These are phyloP conservation scores for Globisporangium parvum DNA, from an alignment of 352 stramenopile genomes.

Conservation along the genomic window DNA sequence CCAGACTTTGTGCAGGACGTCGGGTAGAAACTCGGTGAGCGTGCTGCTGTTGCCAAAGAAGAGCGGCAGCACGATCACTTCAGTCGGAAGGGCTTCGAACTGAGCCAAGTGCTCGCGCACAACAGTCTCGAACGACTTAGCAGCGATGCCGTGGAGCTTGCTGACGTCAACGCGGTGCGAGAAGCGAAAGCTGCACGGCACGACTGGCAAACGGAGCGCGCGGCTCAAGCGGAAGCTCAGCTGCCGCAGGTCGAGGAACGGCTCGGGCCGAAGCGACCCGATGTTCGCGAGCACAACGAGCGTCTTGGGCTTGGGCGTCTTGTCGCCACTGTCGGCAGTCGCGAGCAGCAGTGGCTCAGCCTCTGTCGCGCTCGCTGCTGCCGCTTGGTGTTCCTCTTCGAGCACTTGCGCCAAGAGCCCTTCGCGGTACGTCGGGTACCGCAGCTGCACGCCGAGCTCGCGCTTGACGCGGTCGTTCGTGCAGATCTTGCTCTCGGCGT, in stretches of 20 bases:
- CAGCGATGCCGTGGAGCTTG: constrained; percentile 54
- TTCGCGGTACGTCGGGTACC: constrained; percentile 79
- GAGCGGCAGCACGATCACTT: constrained; percentile 62
- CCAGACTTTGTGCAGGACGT: constrained; percentile 47
- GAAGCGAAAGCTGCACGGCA: constrained; percentile 75
- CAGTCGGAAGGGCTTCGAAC: constrained; percentile 5
- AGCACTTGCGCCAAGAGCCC: constrained; percentile 72
- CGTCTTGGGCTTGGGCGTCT: not conserved
- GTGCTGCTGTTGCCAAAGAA: constrained; percentile 78
- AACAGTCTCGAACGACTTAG: constrained; percentile 63
- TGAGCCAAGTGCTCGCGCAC: constrained; percentile 36
- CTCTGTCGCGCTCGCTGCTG: not conserved
- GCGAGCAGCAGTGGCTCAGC: not conserved
- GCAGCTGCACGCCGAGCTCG: constrained; percentile 63
- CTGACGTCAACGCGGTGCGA: constrained; percentile 58
- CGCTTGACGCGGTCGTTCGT: constrained; percentile 66
- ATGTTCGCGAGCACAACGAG: constrained; percentile 70
- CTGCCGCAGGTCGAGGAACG: constrained; percentile 69
- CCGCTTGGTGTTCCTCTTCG: constrained; percentile 55
- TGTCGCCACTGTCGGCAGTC: not conserved
- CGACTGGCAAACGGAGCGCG: constrained; percentile 37
- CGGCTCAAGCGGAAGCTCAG: constrained; percentile 63
- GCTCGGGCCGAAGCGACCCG: constrained; percentile 59
- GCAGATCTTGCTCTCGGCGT: constrained; percentile 79
- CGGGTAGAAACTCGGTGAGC: constrained; percentile 69